Base-by-base conservation (phyloP, 495 filamentous ascomycete species). In the Pyronema omphalodes region DNA sequence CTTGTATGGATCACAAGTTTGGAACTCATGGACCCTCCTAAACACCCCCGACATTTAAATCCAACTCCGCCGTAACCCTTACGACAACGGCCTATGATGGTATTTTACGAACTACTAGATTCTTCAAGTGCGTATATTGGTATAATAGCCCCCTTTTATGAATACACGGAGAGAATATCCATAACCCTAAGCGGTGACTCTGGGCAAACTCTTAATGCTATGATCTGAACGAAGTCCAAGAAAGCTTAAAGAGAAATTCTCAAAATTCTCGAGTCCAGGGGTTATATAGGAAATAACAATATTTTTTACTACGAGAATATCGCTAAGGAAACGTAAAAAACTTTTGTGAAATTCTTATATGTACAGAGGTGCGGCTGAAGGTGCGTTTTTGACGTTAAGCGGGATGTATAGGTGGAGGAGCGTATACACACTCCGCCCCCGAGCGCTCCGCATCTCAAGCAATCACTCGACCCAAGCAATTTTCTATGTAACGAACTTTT, bases 61-160 rank as follows among this genome's bases (percentile, higher is more conserved):
- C 55, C 64, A 63, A 15, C 68, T 94, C 23, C 64, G 69, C 43
- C 67, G 68, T 45, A 74, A 76, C 46, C 63, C 69, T 3, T 85
- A 84, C 84, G 68, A 76, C 51, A 79, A 85, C 66, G 70, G 79
- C 60, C 68, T 89, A 15, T n/a, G n/a, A n/a, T 58, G 56, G 55
- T 62, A 55, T 37, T 91, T 77, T 70, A 88, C 89, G 36, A 95
- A 95, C 70, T 86, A 96, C 67, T 89, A 91, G 0, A 82, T 96
- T 56, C 81, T 79, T 73, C 94, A 79, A 76, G 77, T 91, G 39
- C 77, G 80, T 57, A 60, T 95, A 74, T 82, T 18, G 91, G 89
- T 9, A 66, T 81, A 12, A 74, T 98, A 15, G 81, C 93, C 46
- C 82, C 84, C 9, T 71, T 87, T 51, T 80, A 86, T 55, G 77